Percentiles rank a stretch among this genome's conserved stretches.
Evolutionary conservation across 768 basidiomycete genomes (phyloP).

Genomic region (Mycena rosella): DNA sequence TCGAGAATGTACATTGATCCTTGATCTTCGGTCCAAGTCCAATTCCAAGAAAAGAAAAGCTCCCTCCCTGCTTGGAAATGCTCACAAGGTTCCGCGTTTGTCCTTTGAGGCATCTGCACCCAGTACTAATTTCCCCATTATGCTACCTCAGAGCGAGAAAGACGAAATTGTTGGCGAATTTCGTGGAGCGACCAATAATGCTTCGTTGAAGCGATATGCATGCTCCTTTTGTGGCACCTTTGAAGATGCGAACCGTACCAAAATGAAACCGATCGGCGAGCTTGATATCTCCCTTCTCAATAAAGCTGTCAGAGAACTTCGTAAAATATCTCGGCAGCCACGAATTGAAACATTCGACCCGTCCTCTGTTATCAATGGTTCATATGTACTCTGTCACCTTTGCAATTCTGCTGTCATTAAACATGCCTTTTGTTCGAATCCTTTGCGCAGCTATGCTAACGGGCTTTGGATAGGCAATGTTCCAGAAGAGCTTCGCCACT

Average conservation of each 20-base stretch:
- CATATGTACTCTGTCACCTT: slow-evolving; percentile 22
- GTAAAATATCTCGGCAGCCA: slow-evolving; percentile 13
- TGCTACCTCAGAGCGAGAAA: no score
- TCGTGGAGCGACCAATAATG: no score
- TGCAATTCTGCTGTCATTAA: slow-evolving; percentile 26
- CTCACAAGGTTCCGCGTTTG: no score
- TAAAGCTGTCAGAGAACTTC: slow-evolving; percentile 22
- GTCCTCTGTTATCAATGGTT: slow-evolving; percentile 8
- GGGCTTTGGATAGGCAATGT: slow-evolving; percentile 37
- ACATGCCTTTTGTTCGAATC: slow-evolving; percentile 23
- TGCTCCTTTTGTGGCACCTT: slow-evolving; percentile 30
- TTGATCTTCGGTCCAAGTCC: no score
- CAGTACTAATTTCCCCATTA: no score
- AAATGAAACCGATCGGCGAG: slow-evolving; percentile 5
- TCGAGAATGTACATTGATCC: no score
- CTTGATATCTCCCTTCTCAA: slow-evolving; percentile 34
- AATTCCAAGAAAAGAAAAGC: no score
- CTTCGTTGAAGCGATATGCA: no score
- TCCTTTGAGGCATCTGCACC: no score
- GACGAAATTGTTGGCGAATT: no score
- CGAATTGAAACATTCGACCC: slow-evolving; percentile 7
- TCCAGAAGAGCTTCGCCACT: slow-evolving; percentile 29
- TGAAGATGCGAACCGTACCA: not conserved
- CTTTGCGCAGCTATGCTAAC: slow-evolving; percentile 40
- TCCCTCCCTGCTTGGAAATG: no score